These are phyloP conservation scores for Trametes cubensis DNA, from an alignment of 768 basidiomycete species.

Conservation along the genomic window DNA sequence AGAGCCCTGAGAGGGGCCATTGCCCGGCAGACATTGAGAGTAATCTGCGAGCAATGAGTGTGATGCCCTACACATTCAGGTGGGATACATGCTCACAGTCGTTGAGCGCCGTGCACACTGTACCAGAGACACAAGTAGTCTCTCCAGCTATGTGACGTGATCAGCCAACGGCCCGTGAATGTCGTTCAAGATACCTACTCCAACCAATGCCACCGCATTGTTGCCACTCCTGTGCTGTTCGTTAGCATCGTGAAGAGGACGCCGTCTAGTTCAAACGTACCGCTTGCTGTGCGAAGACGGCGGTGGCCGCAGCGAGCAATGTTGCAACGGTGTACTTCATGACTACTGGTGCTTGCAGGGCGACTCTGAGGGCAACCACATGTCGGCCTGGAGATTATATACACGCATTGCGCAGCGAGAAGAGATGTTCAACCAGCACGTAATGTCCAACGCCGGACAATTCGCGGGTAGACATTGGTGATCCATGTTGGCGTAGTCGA, in stretches of 20 bases:
- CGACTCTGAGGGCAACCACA: neutral
- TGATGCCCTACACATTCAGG: neutral
- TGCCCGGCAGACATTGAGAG: slow-evolving; percentile 36
- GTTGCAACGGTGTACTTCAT: slow-evolving; percentile 30
- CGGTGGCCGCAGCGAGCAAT: slow-evolving; percentile 29
- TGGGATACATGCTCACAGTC: slow-evolving; percentile 25
- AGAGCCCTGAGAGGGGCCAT: slow-evolving; percentile 26
- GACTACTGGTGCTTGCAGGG: slow-evolving; percentile 1
- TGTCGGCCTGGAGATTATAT: slow-evolving; percentile 12
- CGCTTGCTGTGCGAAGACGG: slow-evolving; percentile 27
- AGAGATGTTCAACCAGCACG: neutral
- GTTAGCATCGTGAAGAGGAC: neutral
- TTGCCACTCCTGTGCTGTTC: slow-evolving; percentile 24
- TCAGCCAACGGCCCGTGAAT: neutral
- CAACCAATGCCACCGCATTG: slow-evolving; percentile 36
- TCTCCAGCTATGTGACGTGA: slow-evolving; percentile 25
- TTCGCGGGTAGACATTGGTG: slow-evolving; percentile 11
- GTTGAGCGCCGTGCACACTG: slow-evolving; percentile 32
- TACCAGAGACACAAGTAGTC: slow-evolving; percentile 34
- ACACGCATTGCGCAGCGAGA: neutral
- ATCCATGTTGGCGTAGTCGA: slow-evolving; percentile 6
- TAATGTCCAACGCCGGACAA: slow-evolving; percentile 14
- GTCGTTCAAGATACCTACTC: slow-evolving; percentile 22
- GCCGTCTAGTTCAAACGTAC: slow-evolving; percentile 15
- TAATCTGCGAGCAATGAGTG: slow-evolving; percentile 28